Evolutionary conservation across 495 filamentous ascomycete species (phyloP), one percentile per base, ranked within the genome.

Genomic region (Penicillium salamii): DNA sequence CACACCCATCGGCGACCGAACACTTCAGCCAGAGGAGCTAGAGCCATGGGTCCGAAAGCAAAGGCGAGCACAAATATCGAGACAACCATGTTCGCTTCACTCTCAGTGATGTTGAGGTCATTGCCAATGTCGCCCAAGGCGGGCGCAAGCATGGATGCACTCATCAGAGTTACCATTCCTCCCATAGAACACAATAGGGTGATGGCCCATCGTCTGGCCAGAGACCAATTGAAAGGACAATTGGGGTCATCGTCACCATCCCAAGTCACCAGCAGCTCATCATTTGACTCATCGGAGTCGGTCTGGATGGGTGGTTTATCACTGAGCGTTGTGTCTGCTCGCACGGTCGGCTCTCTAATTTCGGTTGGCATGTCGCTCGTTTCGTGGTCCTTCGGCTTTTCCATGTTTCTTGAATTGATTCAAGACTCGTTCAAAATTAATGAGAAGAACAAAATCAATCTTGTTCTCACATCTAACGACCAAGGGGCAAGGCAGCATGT

Each of bases 71-170:
- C 64, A 4, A 64, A 50, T 5, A 74, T 65, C 20, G 80, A 66
- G 8, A 83, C 79, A 47, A 76, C 82, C 20, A 85, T 49, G 59
- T 86, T 80, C 15, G 67, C 73, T 58, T 5, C 79, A 52, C 2
- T 74, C 71, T 5, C 69, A 65, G 40, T 72, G 2, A 60, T 69
- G 19, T 85, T 81, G 23, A 88, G 72, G 17, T 87, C 83, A 12
- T 49, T 36, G 39, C 69, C 61, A 24, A 86, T 76, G 1, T 63
- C 49, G 9, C 51, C 45, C 5, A 83, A 61, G 0, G 78, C 77
- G 1, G 86, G 86, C 2, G 85, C 80, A 6, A 87, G 71, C 71
- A 88, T 86, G 17, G 78, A 77, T 5, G 76, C 80, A 2, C 76
- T 75, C 3, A 79, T 59, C 13, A 54, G 42, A 20, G 52, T 49